Evolutionary conservation across 164 flowering plant species (phyloP).

Genomic region (Cinnamomum chago): DNA sequence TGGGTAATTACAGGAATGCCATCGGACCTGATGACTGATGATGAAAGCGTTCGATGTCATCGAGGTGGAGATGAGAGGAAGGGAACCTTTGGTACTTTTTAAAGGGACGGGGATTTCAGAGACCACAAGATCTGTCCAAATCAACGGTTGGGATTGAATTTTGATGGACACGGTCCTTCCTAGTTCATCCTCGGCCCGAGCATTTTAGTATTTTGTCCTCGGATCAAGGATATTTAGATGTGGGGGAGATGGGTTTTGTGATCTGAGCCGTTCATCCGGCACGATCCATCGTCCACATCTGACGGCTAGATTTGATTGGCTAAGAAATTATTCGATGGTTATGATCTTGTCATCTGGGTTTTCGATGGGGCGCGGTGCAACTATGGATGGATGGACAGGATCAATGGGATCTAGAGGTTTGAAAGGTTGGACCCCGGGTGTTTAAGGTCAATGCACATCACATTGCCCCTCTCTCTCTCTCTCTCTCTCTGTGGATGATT

Average conservation of each 20-base stretch:
- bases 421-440: too few relatives aligned
- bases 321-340: background rate
- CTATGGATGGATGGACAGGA: background rate
- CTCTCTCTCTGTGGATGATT: too few relatives aligned
- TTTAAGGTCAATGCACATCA: too few relatives aligned
- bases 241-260: background rate
- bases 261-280: background rate
- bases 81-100: background rate
- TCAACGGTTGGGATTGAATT: background rate
- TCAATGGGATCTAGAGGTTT: background rate
- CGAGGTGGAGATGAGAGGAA: background rate
- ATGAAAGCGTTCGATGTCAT: slow-evolving; percentile 1
- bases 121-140: background rate
- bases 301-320: background rate
- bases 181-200: background rate
- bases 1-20: background rate
- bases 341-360: background rate
- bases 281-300: background rate
- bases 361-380: background rate
- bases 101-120: background rate
- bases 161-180: background rate
- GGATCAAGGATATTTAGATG: too few relatives aligned
- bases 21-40: background rate
- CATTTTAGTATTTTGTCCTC: background rate
- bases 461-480: too few relatives aligned